Conservation (phyloP, 306 rosid species). For the Morella rubra region DNA sequence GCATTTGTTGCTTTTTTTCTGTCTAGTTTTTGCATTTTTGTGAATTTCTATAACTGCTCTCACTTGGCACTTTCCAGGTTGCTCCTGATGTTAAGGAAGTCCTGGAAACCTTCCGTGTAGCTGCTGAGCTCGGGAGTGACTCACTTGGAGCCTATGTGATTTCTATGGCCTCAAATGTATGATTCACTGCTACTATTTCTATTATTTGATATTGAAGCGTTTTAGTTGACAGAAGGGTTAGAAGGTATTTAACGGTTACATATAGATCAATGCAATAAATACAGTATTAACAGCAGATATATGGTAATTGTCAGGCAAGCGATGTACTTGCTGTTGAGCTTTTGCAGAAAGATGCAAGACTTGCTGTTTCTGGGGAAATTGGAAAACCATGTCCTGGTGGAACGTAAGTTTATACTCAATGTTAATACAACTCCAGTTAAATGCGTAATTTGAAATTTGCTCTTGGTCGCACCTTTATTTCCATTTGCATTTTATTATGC, state of each 20-base stretch:
- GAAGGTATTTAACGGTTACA: no score
- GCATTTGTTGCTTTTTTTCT: slow-evolving; percentile 15
- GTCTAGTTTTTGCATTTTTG: not conserved
- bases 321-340: slow-evolving; percentile 97
- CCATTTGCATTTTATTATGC: slow-evolving; percentile 1
- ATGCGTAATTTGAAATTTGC: slow-evolving; percentile 16
- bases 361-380: slow-evolving; percentile 71
- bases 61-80: slow-evolving; percentile 53
- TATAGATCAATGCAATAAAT: no score
- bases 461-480: slow-evolving; percentile 7
- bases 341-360: slow-evolving; percentile 91
- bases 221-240: not conserved
- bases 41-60: slow-evolving; percentile 22
- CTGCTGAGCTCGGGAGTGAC: slow-evolving; percentile 89
- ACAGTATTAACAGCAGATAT: not conserved
- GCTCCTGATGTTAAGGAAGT: slow-evolving; percentile 71
- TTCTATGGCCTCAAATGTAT: slow-evolving; percentile 92
- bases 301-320: slow-evolving; percentile 67
- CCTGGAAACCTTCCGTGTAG: slow-evolving; percentile 73
- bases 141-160: slow-evolving; percentile 95
- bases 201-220: slow-evolving; percentile 14
- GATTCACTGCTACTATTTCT: slow-evolving; percentile 24
- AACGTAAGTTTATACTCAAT: slow-evolving; percentile 55
- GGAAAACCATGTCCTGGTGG: slow-evolving; percentile 91
- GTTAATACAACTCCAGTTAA: slow-evolving; percentile 1